These are phyloP conservation scores for Schizophyllum commune DNA, from an alignment of 1,284 basidiomycete species.

Conservation along the genomic window DNA sequence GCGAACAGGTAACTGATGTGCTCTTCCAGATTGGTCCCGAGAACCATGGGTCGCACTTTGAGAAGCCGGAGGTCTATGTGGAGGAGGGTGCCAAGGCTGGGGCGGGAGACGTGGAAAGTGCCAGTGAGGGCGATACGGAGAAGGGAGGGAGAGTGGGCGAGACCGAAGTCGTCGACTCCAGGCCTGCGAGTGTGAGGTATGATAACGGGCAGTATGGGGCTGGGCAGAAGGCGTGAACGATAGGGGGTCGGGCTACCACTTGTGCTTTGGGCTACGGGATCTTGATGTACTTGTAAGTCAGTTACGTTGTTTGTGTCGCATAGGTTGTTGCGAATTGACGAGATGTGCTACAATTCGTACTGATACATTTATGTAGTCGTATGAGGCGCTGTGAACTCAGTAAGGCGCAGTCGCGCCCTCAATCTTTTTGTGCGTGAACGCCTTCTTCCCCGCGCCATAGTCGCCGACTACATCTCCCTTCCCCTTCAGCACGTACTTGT, in stretches of 20 bases:
- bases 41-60: constrained; percentile 78
- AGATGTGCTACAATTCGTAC: background rate
- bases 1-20: too few species aligned
- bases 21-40: constrained; percentile 52
- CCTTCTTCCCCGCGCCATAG: constrained; percentile 72
- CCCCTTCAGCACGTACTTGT: constrained; percentile 89
- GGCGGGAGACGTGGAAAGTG: background rate
- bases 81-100: constrained; percentile 56
- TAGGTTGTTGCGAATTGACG: too few species aligned
- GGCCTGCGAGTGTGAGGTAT: background rate
- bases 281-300: too few species aligned
- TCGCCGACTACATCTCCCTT: constrained; percentile 79
- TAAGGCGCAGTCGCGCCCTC: background rate
- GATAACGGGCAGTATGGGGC: background rate
- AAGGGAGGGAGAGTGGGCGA: background rate
- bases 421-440: constrained; percentile 57
- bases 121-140: background rate
- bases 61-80: constrained; percentile 73
- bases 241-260: too few species aligned
- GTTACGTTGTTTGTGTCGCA: too few species aligned
- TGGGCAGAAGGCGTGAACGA: background rate
- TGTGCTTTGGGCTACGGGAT: too few species aligned
- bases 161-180: background rate
- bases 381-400: background rate
- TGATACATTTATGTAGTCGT: background rate